A percentile compares a stretch with the other conserved stretches of the same genome.
Conservation (phyloP, 1,284 basidiomycete genomes). For the Salmacisia buchloeana region DNA sequence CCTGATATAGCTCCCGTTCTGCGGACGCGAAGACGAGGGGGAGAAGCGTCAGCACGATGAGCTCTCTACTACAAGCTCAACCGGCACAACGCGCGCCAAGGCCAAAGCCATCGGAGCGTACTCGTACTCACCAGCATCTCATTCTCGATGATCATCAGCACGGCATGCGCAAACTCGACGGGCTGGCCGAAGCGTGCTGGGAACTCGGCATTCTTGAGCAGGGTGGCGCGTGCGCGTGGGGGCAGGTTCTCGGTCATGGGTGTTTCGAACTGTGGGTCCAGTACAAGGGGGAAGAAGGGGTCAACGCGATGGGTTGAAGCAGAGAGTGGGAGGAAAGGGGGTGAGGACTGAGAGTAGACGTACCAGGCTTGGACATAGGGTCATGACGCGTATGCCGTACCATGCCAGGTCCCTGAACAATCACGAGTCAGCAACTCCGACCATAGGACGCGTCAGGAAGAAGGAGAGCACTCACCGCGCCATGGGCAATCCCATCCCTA, state of each 20-base stretch:
- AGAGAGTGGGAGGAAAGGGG: neutral
- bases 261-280: slow-evolving; percentile 49
- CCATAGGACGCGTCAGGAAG: neutral
- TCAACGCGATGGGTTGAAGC: slow-evolving; percentile 13
- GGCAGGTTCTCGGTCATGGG: slow-evolving; percentile 48
- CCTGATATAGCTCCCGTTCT: slow-evolving; percentile 39
- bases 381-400: slow-evolving; percentile 42
- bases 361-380: slow-evolving; percentile 12
- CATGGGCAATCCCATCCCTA: slow-evolving; percentile 48
- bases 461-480: slow-evolving; percentile 25
- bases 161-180: slow-evolving; percentile 45
- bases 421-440: neutral
- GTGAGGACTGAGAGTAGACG: neutral
- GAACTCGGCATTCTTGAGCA: slow-evolving; percentile 18
- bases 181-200: slow-evolving; percentile 18
- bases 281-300: slow-evolving; percentile 40
- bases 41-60: neutral
- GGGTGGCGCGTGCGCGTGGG: slow-evolving; percentile 13
- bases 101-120: too few species aligned
- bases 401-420: slow-evolving; percentile 45
- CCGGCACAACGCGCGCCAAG: too few species aligned
- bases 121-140: slow-evolving; percentile 45
- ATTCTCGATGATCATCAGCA: slow-evolving; percentile 40
- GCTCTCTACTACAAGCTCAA: neutral
- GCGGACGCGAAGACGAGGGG: neutral